Evolutionary conservation across 2,329 filamentous ascomycete species (phyloP).

Genomic region (Fusarium poae): DNA sequence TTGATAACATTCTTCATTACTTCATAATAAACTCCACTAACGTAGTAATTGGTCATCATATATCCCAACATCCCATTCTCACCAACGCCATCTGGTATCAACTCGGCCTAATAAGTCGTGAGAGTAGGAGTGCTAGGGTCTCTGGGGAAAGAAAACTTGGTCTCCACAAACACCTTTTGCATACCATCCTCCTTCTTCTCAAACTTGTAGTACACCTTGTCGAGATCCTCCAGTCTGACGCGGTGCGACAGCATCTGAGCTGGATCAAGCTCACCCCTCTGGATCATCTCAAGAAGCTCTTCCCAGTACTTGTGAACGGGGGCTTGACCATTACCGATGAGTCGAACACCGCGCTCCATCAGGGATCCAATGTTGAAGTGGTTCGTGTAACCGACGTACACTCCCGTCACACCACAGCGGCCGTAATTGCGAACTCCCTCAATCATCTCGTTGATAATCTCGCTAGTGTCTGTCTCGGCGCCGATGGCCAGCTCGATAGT

Average conservation of each 20-base stretch:
- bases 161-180: slow-evolving; percentile 83
- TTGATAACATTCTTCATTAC: slow-evolving; percentile 3
- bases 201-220: slow-evolving; percentile 74
- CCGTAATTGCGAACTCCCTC: slow-evolving; percentile 79
- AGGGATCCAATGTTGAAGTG: slow-evolving; percentile 82
- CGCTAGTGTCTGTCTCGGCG: slow-evolving; percentile 86
- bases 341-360: slow-evolving; percentile 87
- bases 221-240: slow-evolving; percentile 78
- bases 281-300: slow-evolving; percentile 76
- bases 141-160: slow-evolving; percentile 66
- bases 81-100: slow-evolving; percentile 3
- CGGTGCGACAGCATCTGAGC: slow-evolving; percentile 86
- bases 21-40: neutral
- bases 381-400: slow-evolving; percentile 68
- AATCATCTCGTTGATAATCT: slow-evolving; percentile 85
- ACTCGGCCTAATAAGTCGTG: slow-evolving; percentile 28
- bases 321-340: slow-evolving; percentile 75
- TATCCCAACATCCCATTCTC: no score
- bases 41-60: no score
- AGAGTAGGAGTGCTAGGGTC: slow-evolving; percentile 43
- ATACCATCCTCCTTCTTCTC: slow-evolving; percentile 74
- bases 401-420: slow-evolving; percentile 81
- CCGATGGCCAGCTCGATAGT: slow-evolving; percentile 71
- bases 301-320: slow-evolving; percentile 90
- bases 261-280: slow-evolving; percentile 77